Evolutionary conservation across 1,284 basidiomycete species (phyloP).

Genomic region (Naganishia sp.): DNA sequence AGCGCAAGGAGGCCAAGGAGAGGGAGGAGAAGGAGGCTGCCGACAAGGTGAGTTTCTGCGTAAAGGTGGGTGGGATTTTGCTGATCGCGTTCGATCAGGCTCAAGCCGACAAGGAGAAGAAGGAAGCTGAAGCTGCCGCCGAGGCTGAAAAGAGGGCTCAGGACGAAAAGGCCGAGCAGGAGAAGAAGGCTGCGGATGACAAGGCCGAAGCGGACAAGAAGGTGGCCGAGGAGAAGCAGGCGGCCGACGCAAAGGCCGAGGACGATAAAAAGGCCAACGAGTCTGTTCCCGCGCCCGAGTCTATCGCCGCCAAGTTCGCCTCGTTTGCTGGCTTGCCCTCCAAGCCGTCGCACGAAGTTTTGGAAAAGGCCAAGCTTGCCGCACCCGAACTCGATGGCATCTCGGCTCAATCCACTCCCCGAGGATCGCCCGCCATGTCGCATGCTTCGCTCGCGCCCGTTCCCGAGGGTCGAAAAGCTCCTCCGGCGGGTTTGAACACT

Average conservation of each 20-base stretch:
- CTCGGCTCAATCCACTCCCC: constrained; percentile 43
- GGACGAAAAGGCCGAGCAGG: constrained; percentile 14
- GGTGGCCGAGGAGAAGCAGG: constrained; percentile 45
- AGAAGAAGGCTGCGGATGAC: constrained; percentile 7
- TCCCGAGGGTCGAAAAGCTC: constrained; percentile 45
- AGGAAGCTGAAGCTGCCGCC: constrained; percentile 55
- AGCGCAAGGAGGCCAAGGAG: constrained; percentile 46
- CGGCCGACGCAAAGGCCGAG: constrained; percentile 44
- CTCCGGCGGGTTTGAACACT: constrained; percentile 71
- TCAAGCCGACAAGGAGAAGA: constrained; percentile 55
- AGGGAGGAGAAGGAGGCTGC: constrained; percentile 49
- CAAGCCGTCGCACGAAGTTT: constrained; percentile 36
- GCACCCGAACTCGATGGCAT: constrained; percentile 21
- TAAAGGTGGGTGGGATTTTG: neutral
- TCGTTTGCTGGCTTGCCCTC: constrained; percentile 33
- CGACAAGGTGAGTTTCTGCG: constrained; percentile 53
- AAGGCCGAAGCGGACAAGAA: constrained; percentile 49
- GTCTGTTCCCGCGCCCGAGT: neutral
- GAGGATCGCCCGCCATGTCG: constrained; percentile 48
- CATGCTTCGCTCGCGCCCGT: constrained; percentile 52
- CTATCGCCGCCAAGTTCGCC: constrained; percentile 29
- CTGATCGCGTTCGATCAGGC: constrained; percentile 36
- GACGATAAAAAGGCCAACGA: constrained; percentile 51
- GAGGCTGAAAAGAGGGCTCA: constrained; percentile 31
- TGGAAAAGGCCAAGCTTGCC: constrained; percentile 30